Base-by-base conservation (phyloP, 331 rosid species). In the Acacia pycnantha region DNA sequence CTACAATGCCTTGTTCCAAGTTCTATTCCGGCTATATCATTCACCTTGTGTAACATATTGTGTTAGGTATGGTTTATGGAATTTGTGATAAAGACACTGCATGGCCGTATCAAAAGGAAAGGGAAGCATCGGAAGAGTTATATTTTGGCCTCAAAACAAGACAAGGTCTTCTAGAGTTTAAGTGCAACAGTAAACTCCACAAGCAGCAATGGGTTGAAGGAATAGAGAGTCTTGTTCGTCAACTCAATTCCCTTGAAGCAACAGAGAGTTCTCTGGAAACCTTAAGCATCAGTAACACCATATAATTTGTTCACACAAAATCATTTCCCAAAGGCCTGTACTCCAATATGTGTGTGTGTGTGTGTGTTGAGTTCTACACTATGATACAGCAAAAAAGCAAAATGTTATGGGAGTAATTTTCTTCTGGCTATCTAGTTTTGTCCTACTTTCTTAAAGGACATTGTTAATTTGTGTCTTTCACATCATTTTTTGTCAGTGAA, bases 181-280 rank as follows among this genome's bases (percentile, higher is more conserved):
- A 92, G 89, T 92, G 97, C 87, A 88, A 91, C 82, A 92, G 83
- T 85, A 87, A 84, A 86, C 74, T 79, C 71, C 94, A 90, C 46
- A 92, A 91, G 83, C 97, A 91, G 84, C 88, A 86, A 73, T 94
- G 97, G 98, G 94, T 92, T 79, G 91, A 91, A 54, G 97, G 91
- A 87, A 83, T 94, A 76, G 89, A 90, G 77, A 66, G 70, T 79
- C 91, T 91, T 77, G 92, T 94, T 85, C 79, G 80, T 72, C 88
- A 68, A 82, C 86, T 87, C 56, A 85, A 82, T 80, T 76, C 82
- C 78, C 70, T 78, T 7, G 97, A 85, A 78, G 90, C 88, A 75
- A 85, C 90, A 5, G 89, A 88, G 58, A 71, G 51, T 69, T 84
- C 94, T 51, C 71, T 87, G 26, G 89, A 85, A 48, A 80, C 79